Evolutionary conservation across 176 grass and related monocot genomes (phyloP).

Genomic region (Echinochloa phyllopogon): DNA sequence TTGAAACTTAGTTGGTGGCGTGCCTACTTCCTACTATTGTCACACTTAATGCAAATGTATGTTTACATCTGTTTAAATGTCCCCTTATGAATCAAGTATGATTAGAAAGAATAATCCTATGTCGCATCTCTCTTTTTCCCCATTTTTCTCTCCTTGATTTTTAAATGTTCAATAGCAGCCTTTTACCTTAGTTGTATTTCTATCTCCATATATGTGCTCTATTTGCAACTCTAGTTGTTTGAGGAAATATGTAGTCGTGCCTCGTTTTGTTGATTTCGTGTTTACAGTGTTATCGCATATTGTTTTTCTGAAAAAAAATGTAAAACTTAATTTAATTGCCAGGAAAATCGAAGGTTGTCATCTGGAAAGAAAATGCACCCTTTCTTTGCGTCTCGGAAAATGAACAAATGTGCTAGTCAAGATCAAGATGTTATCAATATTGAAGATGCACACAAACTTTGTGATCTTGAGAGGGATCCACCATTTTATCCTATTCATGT

Average conservation of each 20-base stretch:
- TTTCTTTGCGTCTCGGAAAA: constrained; percentile 70
- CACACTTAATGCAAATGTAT: constrained; percentile 6
- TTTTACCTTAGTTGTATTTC: constrained; percentile 20
- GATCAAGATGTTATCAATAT: constrained; percentile 57
- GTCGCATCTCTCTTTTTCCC: not conserved
- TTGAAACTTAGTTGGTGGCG: not conserved
- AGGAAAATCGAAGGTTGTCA: constrained; percentile 88
- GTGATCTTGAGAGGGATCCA: constrained; percentile 45
- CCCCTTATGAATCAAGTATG: constrained; percentile 1
- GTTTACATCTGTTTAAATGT: constrained; percentile 18
- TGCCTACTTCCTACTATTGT: not conserved
- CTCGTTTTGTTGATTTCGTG: constrained; percentile 24
- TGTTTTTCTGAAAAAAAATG: constrained; percentile 9
- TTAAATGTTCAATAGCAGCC: constrained; percentile 10
- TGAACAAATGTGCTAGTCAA: constrained; percentile 54
- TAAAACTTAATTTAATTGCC: constrained; percentile 32
- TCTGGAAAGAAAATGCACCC: constrained; percentile 87
- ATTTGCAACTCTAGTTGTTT: constrained; percentile 12
- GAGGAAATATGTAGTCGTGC: not conserved
- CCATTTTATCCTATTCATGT: constrained; percentile 82
- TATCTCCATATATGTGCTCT: constrained; percentile 17
- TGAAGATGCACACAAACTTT: constrained; percentile 34
- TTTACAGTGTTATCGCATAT: constrained; percentile 19
- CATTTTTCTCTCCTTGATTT: not conserved
- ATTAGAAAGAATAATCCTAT: not conserved